Evolutionary conservation across 768 basidiomycete genomes (phyloP).

Genomic region (Lactifluus volemus): DNA sequence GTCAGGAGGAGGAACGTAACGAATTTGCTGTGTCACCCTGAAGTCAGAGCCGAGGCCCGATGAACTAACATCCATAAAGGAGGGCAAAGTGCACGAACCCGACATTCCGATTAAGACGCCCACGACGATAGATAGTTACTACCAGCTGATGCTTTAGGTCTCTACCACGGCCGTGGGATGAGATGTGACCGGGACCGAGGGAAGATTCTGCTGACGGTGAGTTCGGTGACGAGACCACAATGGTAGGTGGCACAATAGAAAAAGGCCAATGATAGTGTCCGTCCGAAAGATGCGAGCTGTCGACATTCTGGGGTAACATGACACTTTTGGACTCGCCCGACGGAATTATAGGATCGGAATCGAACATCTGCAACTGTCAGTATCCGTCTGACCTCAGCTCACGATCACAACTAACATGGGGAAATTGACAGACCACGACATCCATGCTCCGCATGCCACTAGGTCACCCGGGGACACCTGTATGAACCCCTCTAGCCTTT

Average conservation of each 20-base stretch:
- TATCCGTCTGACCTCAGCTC: neutral
- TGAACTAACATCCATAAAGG: neutral
- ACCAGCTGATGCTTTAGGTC: neutral
- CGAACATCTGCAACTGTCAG: conserved; percentile 3
- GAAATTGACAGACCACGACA: conserved; percentile 8
- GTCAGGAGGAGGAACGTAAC: neutral
- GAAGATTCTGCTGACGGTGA: neutral
- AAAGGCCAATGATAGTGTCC: conserved; percentile 9
- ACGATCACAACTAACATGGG: too few relatives aligned
- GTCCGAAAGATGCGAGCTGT: neutral
- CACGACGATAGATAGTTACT: conserved; percentile 10
- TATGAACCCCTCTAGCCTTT: conserved; percentile 5
- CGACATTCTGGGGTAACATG: conserved; percentile 2
- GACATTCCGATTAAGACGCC: conserved; percentile 3
- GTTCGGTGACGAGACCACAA: neutral
- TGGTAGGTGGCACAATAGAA: neutral
- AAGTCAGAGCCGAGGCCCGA: neutral
- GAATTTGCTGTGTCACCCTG: neutral
- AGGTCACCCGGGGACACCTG: conserved; percentile 1
- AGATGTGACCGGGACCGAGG: neutral
- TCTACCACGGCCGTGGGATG: neutral
- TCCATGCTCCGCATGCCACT: conserved; percentile 6
- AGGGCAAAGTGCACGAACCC: neutral
- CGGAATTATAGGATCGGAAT: neutral
- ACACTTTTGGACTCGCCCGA: neutral